Percentiles rank a stretch among this genome's conserved stretches.
These are phyloP conservation scores for Melastoma candidum DNA, from an alignment of 441 rosid species.

Conservation along the genomic window DNA sequence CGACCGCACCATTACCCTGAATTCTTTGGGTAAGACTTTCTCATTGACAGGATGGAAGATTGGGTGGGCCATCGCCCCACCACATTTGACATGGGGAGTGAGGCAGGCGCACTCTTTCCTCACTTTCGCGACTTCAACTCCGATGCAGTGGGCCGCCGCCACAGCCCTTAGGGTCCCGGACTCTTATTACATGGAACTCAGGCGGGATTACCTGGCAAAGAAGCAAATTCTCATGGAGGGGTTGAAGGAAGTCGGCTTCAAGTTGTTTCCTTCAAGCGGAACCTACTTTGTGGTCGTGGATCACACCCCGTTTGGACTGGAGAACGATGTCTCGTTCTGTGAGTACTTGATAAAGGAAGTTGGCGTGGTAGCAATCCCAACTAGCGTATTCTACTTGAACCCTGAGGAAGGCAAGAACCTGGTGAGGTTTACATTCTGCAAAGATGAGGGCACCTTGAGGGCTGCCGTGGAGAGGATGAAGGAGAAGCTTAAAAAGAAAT, in stretches of 20 bases:
- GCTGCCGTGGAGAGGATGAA: conserved; percentile 79
- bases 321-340: conserved; percentile 70
- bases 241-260: conserved; percentile 68
- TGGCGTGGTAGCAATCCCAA: conserved; percentile 79
- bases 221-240: conserved; percentile 77
- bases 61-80: conserved; percentile 93
- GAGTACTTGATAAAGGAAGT: conserved; percentile 86
- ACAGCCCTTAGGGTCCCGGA: conserved; percentile 70
- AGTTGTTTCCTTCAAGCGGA: conserved; percentile 79
- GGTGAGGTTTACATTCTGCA: conserved; percentile 85
- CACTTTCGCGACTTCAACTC: conserved; percentile 82
- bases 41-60: conserved; percentile 94
- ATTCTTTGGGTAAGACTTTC: conserved; percentile 85
- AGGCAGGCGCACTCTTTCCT: conserved; percentile 81
- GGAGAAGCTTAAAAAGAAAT: conserved; percentile 53
- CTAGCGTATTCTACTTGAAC: conserved; percentile 73
- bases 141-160: conserved; percentile 66
- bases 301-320: conserved; percentile 76
- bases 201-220: conserved; percentile 60
- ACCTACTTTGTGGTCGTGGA: conserved; percentile 80
- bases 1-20: conserved; percentile 79
- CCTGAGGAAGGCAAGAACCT: conserved; percentile 84
- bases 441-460: conserved; percentile 73
- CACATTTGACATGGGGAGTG: conserved; percentile 87
- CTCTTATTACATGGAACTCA: conserved; percentile 63